Evolutionary conservation across 768 basidiomycete genomes (phyloP), one percentile per base, ranked within the genome.

Genomic region (Amanita subjunquillea): DNA sequence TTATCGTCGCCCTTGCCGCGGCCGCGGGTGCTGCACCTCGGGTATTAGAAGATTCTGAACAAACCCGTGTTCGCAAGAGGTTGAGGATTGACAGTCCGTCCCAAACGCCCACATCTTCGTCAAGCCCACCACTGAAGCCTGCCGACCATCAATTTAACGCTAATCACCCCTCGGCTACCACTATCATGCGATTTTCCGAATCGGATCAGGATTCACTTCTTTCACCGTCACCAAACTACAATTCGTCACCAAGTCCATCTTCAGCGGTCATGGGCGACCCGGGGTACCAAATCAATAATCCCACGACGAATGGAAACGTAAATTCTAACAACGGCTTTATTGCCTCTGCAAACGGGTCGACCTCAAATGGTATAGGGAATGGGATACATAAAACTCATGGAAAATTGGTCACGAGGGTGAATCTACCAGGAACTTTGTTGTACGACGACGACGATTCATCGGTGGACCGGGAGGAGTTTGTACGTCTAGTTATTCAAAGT

Each of bases 381-480:
- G 81, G 83, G 20, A 61, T 70, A 46, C 57, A 69, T 54, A 83
- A 78, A 60, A 37, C 29, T 15, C 71, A 78, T 58, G 69, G 66
- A 54, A 76, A 72, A 62, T 65, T 74, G 23, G 68, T 89, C 55
- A 66, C 82, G 30, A 77, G 75, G 61, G 84, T 91, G 44, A 72
- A 75, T 41, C 71, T 86, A 32, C 83, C 85, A 17, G 88, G 90
- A 23, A 80, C 83, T 44, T 76, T 77, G 36, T 73, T 92, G 51
- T 91, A 89, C 59, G 82, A 87, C 41, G 87, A 87, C 66, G 82
- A 87, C 41, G 86, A 87, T 66, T 83, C 85, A 56, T 73, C 73
- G 56, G 73, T 95, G 45, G 82, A 92, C 69, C 76, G 91, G 58
- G 89, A 95, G 69, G 93, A 96, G 67, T 93, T 91, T 64, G 83